Evolutionary conservation across 306 rosid genomes (phyloP), one percentile per base, ranked within the genome.

Genomic region (Cucurbita moschata): DNA sequence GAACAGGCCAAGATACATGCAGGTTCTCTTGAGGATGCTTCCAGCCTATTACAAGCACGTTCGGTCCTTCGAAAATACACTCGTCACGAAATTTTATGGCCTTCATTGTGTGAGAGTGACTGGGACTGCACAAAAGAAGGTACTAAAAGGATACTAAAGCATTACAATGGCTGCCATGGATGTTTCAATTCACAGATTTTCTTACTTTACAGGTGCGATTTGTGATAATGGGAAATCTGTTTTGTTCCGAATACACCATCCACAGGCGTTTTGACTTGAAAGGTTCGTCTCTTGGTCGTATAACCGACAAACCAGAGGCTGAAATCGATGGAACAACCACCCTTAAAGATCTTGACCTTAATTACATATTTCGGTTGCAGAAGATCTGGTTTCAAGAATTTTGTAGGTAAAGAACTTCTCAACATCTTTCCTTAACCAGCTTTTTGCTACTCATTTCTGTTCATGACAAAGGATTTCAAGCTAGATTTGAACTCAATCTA

Each of bases 181-280:
- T 47, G 4, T 57, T 72, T 60, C 51, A 18, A 72, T 76, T 73
- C 51, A 40, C 71, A 21, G 40, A 40, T 54, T 74, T 78, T 19
- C 18, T 57, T 67, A 12, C 39, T 73, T 71, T 79, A 57, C 85
- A 94, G 98, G 98, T 94, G 71, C 89, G 99, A 12, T 94, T 94
- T 78, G 92, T 94, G 79, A 91, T 94, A 62, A 94, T 94, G 99
- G 96, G 97, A 78, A 94, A 94, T 75, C 83, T 94, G 53, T 94
- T 94, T 72, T 89, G 97, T 79, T 83, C 99, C 2, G 86, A 88
- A 67, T 78, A 79, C 60, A 58, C 75, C 61, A 91, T 94, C 75
- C 99, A 94, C 13, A 77, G 88, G 77, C 88, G 99, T 61, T 94
- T 91, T 43, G 99, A 94, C 77, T 79, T 94, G 57, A 94, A 94